phyloP scores from a whole-genome alignment of 139 green algal species.

The Asterochloris erici region DNA sequence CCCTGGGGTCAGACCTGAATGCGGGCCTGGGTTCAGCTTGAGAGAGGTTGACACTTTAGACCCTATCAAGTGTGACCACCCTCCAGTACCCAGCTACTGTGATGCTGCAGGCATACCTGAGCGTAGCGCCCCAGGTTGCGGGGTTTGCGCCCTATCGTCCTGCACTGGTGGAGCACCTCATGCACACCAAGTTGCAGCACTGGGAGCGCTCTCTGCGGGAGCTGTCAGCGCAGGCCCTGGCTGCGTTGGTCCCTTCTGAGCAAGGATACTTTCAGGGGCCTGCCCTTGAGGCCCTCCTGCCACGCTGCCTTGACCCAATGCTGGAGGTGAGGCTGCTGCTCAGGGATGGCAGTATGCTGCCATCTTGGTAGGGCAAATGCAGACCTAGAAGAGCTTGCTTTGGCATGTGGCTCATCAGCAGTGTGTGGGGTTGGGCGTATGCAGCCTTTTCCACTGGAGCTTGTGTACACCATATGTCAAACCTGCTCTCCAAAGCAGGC shows the following conservation, averaged over 20 bases:
- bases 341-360: constrained; percentile 24
- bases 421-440: too few relatives aligned
- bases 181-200: constrained; percentile 81
- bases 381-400: too few relatives aligned
- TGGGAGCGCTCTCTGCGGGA: constrained; percentile 86
- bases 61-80: too few relatives aligned
- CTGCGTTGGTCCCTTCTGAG: constrained; percentile 55
- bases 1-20: too few relatives aligned
- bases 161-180: constrained; percentile 70
- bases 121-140: constrained; percentile 59
- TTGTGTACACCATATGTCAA: background rate
- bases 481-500: too few relatives aligned
- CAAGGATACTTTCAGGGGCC: constrained; percentile 22
- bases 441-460: background rate
- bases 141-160: constrained; percentile 53
- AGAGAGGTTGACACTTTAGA: too few relatives aligned
- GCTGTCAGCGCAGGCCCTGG: constrained; percentile 72
- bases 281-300: constrained; percentile 54
- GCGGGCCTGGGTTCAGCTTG: too few relatives aligned
- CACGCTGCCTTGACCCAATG: constrained; percentile 37
- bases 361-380: too few relatives aligned
- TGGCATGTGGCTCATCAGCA: too few relatives aligned
- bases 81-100: too few relatives aligned
- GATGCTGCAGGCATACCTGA: constrained; percentile 53
- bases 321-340: constrained; percentile 47